These are phyloP conservation scores for Mallotus japonicus DNA, from an alignment of 441 rosid species.

Conservation along the genomic window DNA sequence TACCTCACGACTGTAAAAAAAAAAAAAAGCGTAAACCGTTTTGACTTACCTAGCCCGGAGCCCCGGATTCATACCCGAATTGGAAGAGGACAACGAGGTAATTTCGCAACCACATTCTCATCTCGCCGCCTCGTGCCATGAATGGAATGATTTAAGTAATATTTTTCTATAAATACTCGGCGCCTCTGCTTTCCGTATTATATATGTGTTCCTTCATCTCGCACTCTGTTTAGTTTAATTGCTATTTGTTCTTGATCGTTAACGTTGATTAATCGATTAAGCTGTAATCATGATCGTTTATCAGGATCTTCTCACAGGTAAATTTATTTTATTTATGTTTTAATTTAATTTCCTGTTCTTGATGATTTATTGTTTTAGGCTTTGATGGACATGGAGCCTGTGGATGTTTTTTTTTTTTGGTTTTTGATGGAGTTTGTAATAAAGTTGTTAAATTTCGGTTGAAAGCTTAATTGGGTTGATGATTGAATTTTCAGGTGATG, in stretches of 20 bases:
- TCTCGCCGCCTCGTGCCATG: conserved; percentile 1
- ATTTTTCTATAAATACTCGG: conserved; percentile 30
- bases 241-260: neutral
- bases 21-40: too few species aligned
- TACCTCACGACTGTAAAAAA: too few species aligned
- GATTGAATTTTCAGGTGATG: conserved; percentile 57
- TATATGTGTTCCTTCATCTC: neutral
- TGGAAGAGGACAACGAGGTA: neutral
- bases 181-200: neutral
- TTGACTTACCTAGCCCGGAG: neutral
- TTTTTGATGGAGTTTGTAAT: neutral
- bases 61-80: neutral
- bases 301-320: conserved; percentile 67
- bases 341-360: neutral
- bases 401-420: neutral
- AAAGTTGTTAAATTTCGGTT: neutral
- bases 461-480: neutral
- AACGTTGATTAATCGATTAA: neutral
- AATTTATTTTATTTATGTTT: neutral
- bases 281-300: conserved; percentile 58
- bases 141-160: too few species aligned
- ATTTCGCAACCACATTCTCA: neutral
- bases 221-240: neutral
- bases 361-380: too few species aligned
- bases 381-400: neutral